Conservation (phyloP, 1,284 basidiomycete species). For the Cutaneotrichosporon cavernicola region DNA sequence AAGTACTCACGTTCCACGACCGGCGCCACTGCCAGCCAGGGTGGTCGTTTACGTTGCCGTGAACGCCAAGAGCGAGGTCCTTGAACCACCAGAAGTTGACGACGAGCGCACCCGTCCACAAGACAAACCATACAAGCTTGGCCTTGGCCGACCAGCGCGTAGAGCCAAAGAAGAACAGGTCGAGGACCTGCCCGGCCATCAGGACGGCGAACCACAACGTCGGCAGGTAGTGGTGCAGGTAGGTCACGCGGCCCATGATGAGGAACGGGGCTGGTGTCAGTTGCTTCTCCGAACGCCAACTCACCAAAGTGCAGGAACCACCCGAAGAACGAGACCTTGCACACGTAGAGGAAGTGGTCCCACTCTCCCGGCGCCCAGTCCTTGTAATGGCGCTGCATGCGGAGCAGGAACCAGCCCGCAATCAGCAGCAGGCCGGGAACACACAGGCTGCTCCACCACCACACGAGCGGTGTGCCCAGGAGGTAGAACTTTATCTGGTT, state of each 20-base stretch:
- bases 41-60: conserved; percentile 75
- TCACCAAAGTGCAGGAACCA: conserved; percentile 88
- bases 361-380: conserved; percentile 93
- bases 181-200: conserved; percentile 84
- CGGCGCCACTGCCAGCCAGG: conserved; percentile 74
- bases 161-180: conserved; percentile 85
- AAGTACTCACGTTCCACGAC: conserved; percentile 46
- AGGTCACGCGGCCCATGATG: conserved; percentile 80
- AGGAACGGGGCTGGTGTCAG: conserved; percentile 75
- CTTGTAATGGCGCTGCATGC: conserved; percentile 81
- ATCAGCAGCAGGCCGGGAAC: conserved; percentile 62
- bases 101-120: conserved; percentile 64
- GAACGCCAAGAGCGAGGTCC: conserved; percentile 81
- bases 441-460: conserved; percentile 78
- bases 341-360: conserved; percentile 91
- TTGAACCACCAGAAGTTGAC: conserved; percentile 92
- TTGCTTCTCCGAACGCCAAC: conserved; percentile 37
- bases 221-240: conserved; percentile 64
- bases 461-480: conserved; percentile 86
- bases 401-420: conserved; percentile 70
- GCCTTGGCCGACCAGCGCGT: conserved; percentile 61
- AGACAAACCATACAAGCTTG: conserved; percentile 71
- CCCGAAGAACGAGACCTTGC: conserved; percentile 84
- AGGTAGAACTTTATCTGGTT: conserved; percentile 88
- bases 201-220: conserved; percentile 94